Base-by-base conservation (phyloP, 2,329 filamentous ascomycete species). In the Hyphodiscus sp. region DNA sequence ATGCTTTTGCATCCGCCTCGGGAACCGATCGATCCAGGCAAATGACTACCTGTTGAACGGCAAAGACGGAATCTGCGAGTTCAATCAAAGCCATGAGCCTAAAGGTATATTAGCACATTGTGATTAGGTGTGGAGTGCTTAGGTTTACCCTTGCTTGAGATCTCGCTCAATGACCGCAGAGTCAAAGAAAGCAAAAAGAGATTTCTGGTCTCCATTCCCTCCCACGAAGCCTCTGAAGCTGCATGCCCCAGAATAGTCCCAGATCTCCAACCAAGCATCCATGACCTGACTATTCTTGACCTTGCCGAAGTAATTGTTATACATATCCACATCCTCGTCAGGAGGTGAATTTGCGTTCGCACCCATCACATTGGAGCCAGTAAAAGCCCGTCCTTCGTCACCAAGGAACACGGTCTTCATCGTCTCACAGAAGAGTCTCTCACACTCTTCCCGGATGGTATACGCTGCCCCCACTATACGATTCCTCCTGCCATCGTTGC, bases 341-440 rank as follows among this genome's bases (percentile, higher is more conserved):
- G 63, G 62, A 61, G 67, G 66, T 59, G 65, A 67, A 70, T 66
- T 72, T 77, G 76, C 73, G 80, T 75, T 79, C 78, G 85, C 83
- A 92, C 83, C 85, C 83, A 87, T 84, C 81, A 87, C 86, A 83
- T 87, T 82, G 83, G 89, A 92, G 86, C 83, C 86, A 83, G 84
- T 80, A 78, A 76, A 81, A 79, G 76, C 79, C 76, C 73, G 76
- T 84, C 85, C 87, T 86, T 85, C 90, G 86, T 95, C 91, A 95
- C 89, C 91, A 81, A 87, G 88, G 84, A 96, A 96, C 79, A 89
- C 87, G 78, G 85, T 78, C 77, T 83, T 87, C 85, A 96, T 89
- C 81, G 85, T 86, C 86, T 92, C 90, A 78, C 91, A 96, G 83
- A 96, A 95, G 86, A 96, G 92, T 81, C 91, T 96, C 91, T 96